Evolutionary conservation across 106 monocot genomes (phyloP), one percentile per base, ranked within the genome.

Genomic region (Platanthera guangdongensis): DNA sequence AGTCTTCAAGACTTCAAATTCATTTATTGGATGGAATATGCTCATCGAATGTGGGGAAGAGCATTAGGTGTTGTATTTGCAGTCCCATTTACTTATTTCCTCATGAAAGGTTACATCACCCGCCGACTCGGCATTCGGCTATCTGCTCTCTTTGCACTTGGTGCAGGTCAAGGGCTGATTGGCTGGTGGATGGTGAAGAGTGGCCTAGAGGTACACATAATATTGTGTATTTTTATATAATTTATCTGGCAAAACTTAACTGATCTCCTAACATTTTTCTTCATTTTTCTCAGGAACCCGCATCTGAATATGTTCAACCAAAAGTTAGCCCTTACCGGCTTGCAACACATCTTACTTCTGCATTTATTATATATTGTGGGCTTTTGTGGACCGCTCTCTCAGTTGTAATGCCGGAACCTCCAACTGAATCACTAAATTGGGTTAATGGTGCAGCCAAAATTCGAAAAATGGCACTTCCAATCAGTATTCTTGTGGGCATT

Each of bases 111-210:
- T 25, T 99, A 76, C 75, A 83, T 99, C 78, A 94, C 97, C 46
- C 90, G 94, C 65, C 89, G 78, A 68, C 92, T 99, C 70, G 91
- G 87, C 69, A 50, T 88, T 54, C 89, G 97, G 80, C 78, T 99
- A 47, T 94, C 94, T 74, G 82, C 71, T 73, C 91, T 99, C 74
- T 94, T 99, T 82, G 87, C 86, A 7, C 89, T 99, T 67, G 97
- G 97, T 80, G 97, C 79, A 51, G 89, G 86, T 4, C 97, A 99
- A 82, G 97, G 97, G 76, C 68, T 99, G 15, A 82, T 99, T 76
- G 97, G 97, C 47, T 99, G 97, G 97, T 99, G 97, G 97, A 99
- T 99, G 97, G 97, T 99, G 28, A 94, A 90, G 77, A 99, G 97
- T 82, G 97, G 97, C 74, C 74, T 99, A 67, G 89, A 94, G 91